Evolutionary conservation across 176 grass and related monocot genomes (phyloP), one percentile per base, ranked within the genome.

Genomic region (Paspalum vaginatum): DNA sequence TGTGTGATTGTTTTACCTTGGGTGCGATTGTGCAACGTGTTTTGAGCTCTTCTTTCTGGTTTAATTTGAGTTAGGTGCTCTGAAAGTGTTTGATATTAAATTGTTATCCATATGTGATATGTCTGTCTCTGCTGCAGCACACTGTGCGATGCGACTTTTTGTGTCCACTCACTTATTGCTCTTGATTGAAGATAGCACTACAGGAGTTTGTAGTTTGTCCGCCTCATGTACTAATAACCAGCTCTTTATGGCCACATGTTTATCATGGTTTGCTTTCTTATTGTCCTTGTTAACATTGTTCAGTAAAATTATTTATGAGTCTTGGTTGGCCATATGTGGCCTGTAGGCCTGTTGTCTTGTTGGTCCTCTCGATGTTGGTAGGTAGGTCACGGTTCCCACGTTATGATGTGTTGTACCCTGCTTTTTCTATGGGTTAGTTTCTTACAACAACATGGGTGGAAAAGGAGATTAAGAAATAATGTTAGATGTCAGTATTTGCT

Each of bases 321-420:
- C 8, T 42, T 44, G 12, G 10, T 76, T 44, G 62, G 26, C 20
- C 69, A 37, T 63, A 27, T 15, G 37, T 39, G 46, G 41, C 46
- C 13, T 50, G 20, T 39, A 6, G 48, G 45, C 49, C 7, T 67
- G 9, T 41, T 59, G 39, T 44, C 47, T 11, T 38, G 48, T 8
- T 43, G 63, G 48, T 40, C 40, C 11, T 75, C 67, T 75, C 40
- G 42, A 58, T 81, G 53, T 67, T 60, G 16, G 61, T 48, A 78
- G 21, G 24, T 79, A 38, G 38, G 39, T 55, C 48, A 26, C 40
- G 25, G n/a, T 13, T 58, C 24, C 13, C 17, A 22, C 14, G 15
- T 18, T 47, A 79, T 8, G 44, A 20, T 61, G 42, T 51, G 70
- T 21, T 62, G 4, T 44, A 39, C 17, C 15, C 32, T 38, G 8